phyloP scores from a whole-genome alignment of 2,329 filamentous ascomycete genomes.

The Lasiodiplodia gonubiensis region DNA sequence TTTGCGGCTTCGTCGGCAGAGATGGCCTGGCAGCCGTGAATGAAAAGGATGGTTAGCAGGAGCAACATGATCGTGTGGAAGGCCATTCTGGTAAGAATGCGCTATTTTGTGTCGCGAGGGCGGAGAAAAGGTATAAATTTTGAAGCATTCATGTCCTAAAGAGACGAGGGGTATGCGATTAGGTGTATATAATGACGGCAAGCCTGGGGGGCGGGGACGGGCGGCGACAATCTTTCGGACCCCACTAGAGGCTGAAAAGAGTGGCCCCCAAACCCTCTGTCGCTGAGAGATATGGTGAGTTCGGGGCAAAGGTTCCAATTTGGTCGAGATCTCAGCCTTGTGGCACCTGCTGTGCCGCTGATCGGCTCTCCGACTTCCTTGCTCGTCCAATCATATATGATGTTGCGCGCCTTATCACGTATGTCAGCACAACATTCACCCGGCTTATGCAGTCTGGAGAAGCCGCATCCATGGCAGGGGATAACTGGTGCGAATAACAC shows the following conservation, averaged over 20 bases:
- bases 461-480: not conserved
- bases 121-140: not conserved
- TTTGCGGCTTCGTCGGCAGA: not conserved
- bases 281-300: not conserved
- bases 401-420: not conserved
- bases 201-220: not conserved
- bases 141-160: not conserved
- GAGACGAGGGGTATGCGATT: not conserved
- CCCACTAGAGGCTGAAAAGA: slow-evolving; percentile 7
- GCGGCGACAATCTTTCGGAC: not conserved
- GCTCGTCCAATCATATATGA: not conserved
- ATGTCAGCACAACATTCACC: not conserved
- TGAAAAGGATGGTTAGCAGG: not conserved
- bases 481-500: not conserved
- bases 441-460: not conserved
- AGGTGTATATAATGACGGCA: not conserved
- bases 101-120: not conserved
- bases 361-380: not conserved
- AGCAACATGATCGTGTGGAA: not conserved
- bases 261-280: not conserved
- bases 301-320: too few species aligned
- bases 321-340: not conserved
- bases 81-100: not conserved
- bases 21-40: not conserved
- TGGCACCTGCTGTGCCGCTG: not conserved